These are phyloP conservation scores for Helenozyma baotianmanensis DNA, from an alignment of 805 yeast species.

Conservation along the genomic window DNA sequence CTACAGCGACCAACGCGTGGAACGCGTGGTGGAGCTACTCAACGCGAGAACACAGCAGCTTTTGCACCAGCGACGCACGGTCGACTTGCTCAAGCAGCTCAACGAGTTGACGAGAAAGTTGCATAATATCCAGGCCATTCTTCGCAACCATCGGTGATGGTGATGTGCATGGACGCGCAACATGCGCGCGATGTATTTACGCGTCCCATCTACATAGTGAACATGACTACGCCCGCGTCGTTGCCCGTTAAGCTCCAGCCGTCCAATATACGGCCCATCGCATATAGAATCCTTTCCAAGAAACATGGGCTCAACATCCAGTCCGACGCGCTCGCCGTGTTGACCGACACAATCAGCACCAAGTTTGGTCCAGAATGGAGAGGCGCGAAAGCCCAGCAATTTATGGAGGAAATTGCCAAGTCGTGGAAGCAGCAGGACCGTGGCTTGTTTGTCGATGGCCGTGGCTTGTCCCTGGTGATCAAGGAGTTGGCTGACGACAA, in stretches of 20 bases:
- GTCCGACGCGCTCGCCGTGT: constrained; percentile 69
- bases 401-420: constrained; percentile 73
- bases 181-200: constrained; percentile 1
- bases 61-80: background rate
- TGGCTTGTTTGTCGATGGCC: constrained; percentile 80
- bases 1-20: background rate
- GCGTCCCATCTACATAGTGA: background rate
- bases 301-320: constrained; percentile 89
- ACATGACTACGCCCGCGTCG: constrained; percentile 19
- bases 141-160: background rate
- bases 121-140: background rate
- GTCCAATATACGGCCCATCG: constrained; percentile 82
- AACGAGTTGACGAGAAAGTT: background rate
- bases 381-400: constrained; percentile 53
- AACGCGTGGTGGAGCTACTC: background rate
- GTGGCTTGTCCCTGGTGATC: constrained; percentile 58
- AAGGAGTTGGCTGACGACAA: constrained; percentile 41
- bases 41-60: background rate
- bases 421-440: constrained; percentile 87
- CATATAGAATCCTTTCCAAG: constrained; percentile 84
- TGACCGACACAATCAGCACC: constrained; percentile 73
- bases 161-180: background rate
- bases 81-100: background rate
- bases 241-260: constrained; percentile 79
- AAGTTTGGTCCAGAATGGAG: constrained; percentile 87